Conservation (phyloP, 2,329 filamentous ascomycete genomes). For the Zalaria sp. region DNA sequence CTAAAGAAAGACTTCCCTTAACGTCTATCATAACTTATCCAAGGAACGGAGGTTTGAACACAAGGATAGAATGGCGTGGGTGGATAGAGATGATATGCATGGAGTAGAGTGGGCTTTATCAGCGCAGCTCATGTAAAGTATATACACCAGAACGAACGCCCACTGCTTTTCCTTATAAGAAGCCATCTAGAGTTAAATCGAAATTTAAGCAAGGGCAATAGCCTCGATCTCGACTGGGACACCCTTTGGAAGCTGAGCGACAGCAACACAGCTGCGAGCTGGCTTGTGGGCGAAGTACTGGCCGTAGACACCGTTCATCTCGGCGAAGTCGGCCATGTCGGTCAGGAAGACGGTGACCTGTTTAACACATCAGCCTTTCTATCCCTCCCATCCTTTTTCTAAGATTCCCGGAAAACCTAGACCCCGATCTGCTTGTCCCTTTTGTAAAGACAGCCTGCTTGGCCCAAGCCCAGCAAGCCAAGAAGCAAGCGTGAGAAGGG, state of each 20-base stretch:
- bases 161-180: too few species aligned
- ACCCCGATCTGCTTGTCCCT: background rate
- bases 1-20: too few species aligned
- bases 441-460: background rate
- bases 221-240: constrained; percentile 85
- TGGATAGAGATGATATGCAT: too few species aligned
- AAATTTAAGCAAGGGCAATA: constrained; percentile 42
- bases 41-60: too few species aligned
- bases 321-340: constrained; percentile 78
- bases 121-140: too few species aligned
- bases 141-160: too few species aligned
- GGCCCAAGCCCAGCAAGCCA: too few species aligned
- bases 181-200: too few species aligned
- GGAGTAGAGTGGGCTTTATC: too few species aligned
- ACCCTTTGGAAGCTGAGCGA: constrained; percentile 75
- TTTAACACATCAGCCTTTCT: background rate
- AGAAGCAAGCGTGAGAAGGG: background rate
- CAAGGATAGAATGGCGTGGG: too few species aligned
- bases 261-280: constrained; percentile 77
- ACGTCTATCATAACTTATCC: too few species aligned
- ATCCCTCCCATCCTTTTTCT: too few species aligned
- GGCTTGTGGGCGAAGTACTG: constrained; percentile 65
- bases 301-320: constrained; percentile 76
- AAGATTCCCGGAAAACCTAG: background rate
- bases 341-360: constrained; percentile 61